Conservation (phyloP, 1,284 basidiomycete species). For the Ganoderma lucidum region DNA sequence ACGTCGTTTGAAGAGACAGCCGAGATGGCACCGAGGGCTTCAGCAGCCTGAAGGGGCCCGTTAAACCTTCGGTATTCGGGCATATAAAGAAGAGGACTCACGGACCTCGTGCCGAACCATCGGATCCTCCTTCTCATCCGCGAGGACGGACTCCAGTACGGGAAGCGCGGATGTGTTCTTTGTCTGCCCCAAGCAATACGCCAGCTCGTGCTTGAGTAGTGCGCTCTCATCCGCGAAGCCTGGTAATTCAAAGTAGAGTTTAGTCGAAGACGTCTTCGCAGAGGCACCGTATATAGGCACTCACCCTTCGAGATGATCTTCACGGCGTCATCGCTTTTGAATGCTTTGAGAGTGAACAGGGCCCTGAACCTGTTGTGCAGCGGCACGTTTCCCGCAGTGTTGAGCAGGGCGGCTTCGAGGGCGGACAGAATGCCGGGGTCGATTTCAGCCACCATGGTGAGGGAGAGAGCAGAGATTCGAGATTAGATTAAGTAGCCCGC, state of each 20-base stretch:
- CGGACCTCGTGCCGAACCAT: conserved; percentile 98
- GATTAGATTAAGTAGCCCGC: conserved; percentile 34
- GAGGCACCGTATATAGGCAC: background rate
- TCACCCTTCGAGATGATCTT: conserved; percentile 86
- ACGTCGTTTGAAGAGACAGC: conserved; percentile 72
- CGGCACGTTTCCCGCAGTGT: conserved; percentile 74
- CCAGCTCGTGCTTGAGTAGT: conserved; percentile 95
- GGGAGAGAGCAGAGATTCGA: conserved; percentile 32
- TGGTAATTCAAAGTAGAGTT: conserved; percentile 41
- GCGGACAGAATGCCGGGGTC: conserved; percentile 42
- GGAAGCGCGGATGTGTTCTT: conserved; percentile 80
- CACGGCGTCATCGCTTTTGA: conserved; percentile 85
- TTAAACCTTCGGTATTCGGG: background rate
- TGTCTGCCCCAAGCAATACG: conserved; percentile 97
- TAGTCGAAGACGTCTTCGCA: background rate
- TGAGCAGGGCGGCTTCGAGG: conserved; percentile 80
- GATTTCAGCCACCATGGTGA: conserved; percentile 42
- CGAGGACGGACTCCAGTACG: conserved; percentile 80
- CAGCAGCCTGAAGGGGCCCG: conserved; percentile 76
- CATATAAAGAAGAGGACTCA: conserved; percentile 18
- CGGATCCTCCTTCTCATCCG: conserved; percentile 79
- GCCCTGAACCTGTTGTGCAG: conserved; percentile 93
- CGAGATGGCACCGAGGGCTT: conserved; percentile 97
- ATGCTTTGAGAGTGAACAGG: conserved; percentile 91
- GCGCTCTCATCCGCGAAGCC: conserved; percentile 91